Conservation (phyloP, 2,329 filamentous ascomycete genomes). For the Calonectria henricotiae region DNA sequence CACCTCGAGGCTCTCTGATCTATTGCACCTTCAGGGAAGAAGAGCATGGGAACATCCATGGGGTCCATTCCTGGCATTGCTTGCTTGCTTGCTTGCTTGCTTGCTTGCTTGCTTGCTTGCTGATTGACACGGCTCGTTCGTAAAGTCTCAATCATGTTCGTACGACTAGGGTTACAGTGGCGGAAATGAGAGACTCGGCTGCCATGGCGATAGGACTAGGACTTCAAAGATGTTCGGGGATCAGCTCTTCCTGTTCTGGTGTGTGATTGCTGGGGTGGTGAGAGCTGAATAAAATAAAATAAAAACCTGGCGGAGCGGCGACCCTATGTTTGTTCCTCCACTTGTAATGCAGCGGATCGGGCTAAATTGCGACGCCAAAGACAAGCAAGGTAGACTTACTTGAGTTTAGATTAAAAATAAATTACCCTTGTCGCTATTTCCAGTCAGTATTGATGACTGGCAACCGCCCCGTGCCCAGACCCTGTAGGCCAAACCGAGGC, state of each 20-base stretch:
- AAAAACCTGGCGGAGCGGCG: not conserved
- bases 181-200: slow-evolving; percentile 20
- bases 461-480: slow-evolving; percentile 18
- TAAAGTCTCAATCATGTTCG: slow-evolving; percentile 13
- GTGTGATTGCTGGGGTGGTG: slow-evolving; percentile 17
- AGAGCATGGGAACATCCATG: not conserved
- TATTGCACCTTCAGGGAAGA: slow-evolving; percentile 1
- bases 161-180: slow-evolving; percentile 3
- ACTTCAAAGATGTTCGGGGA: not conserved
- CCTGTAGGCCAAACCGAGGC: slow-evolving; percentile 11
- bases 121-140: slow-evolving; percentile 1
- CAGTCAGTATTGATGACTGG: slow-evolving; percentile 11
- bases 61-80: slow-evolving; percentile 17
- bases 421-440: slow-evolving; percentile 17
- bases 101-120: not conserved
- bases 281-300: not conserved
- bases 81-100: not conserved
- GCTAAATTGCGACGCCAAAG: slow-evolving; percentile 20
- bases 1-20: slow-evolving; percentile 9
- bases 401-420: slow-evolving; percentile 25
- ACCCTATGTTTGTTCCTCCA: slow-evolving; percentile 21
- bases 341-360: slow-evolving; percentile 20
- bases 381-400: slow-evolving; percentile 14
- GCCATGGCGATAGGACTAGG: not conserved
- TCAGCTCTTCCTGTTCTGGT: not conserved